Conservation (phyloP, 2,329 filamentous ascomycete species). For the Colletotrichum karsti region DNA sequence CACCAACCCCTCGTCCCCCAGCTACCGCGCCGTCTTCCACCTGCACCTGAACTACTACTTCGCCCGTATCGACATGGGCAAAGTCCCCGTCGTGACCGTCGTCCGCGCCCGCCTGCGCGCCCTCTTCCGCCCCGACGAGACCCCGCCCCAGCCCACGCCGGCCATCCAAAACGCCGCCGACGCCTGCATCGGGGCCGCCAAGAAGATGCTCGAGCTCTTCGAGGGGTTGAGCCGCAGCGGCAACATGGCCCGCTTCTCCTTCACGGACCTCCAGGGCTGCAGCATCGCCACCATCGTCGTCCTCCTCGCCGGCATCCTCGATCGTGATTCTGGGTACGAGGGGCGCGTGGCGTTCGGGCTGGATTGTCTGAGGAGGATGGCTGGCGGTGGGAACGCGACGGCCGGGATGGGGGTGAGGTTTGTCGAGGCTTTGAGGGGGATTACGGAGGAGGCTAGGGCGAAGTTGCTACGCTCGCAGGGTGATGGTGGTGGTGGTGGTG, state of each 20-base stretch:
- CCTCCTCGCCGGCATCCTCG: slow-evolving; percentile 42
- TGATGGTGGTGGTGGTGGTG: neutral
- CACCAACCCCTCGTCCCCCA: slow-evolving; percentile 36
- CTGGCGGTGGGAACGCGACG: slow-evolving; percentile 38
- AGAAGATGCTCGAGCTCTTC: slow-evolving; percentile 41
- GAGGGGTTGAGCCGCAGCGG: slow-evolving; percentile 36
- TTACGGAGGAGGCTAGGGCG: slow-evolving; percentile 32
- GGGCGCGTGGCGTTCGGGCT: slow-evolving; percentile 39
- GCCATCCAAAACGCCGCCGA: slow-evolving; percentile 32
- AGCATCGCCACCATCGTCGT: slow-evolving; percentile 46
- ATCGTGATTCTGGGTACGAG: slow-evolving; percentile 41
- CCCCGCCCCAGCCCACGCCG: slow-evolving; percentile 6
- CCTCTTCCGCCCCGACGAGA: slow-evolving; percentile 17
- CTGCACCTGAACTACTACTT: slow-evolving; percentile 47
- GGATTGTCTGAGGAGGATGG: slow-evolving; percentile 42
- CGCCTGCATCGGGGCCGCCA: slow-evolving; percentile 40
- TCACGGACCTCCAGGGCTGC: slow-evolving; percentile 48
- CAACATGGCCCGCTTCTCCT: slow-evolving; percentile 45
- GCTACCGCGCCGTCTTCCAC: slow-evolving; percentile 43
- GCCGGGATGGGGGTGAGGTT: slow-evolving; percentile 34
- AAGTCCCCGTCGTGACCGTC: slow-evolving; percentile 42
- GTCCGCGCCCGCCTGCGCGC: slow-evolving; percentile 35
- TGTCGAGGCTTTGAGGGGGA: slow-evolving; percentile 34
- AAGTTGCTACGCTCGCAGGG: slow-evolving; percentile 13
- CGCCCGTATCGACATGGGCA: slow-evolving; percentile 45